Evolutionary conservation across 2,329 filamentous ascomycete genomes (phyloP).

Genomic region (Aspergillus clavatus): DNA sequence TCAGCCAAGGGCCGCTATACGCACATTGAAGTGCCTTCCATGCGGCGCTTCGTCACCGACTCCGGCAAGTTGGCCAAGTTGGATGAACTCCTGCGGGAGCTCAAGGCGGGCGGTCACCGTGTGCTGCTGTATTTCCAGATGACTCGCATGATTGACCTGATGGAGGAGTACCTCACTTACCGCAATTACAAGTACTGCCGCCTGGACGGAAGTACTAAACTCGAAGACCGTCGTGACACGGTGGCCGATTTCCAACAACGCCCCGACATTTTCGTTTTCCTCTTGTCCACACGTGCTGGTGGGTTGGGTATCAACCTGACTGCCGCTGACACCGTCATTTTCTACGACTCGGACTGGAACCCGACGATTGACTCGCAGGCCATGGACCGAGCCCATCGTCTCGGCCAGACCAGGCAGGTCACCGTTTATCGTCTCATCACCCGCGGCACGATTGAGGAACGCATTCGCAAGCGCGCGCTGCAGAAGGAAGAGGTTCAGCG

Average conservation of each 20-base stretch:
- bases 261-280: constrained; percentile 93
- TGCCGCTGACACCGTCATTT: constrained; percentile 95
- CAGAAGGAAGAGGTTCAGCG: constrained; percentile 99
- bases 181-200: constrained; percentile 99
- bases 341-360: constrained; percentile 99
- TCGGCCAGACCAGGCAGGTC: constrained; percentile 92
- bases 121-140: constrained; percentile 99
- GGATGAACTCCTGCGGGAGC: constrained; percentile 77
- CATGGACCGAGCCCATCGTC: constrained; percentile 97
- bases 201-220: constrained; percentile 91
- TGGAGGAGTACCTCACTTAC: constrained; percentile 98
- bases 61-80: constrained; percentile 92
- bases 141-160: constrained; percentile 98
- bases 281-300: constrained; percentile 91
- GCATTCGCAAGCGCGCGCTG: constrained; percentile 90
- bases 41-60: constrained; percentile 96
- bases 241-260: constrained; percentile 94
- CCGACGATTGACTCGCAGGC: constrained; percentile 97
- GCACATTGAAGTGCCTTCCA: constrained; percentile 87
- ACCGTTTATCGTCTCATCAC: constrained; percentile 98
- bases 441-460: constrained; percentile 92
- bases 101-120: constrained; percentile 89
- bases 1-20: constrained; percentile 81
- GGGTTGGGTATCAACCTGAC: constrained; percentile 97
- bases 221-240: constrained; percentile 94